Conservation (phyloP, 441 rosid species). For the Corymbia citriodora region DNA sequence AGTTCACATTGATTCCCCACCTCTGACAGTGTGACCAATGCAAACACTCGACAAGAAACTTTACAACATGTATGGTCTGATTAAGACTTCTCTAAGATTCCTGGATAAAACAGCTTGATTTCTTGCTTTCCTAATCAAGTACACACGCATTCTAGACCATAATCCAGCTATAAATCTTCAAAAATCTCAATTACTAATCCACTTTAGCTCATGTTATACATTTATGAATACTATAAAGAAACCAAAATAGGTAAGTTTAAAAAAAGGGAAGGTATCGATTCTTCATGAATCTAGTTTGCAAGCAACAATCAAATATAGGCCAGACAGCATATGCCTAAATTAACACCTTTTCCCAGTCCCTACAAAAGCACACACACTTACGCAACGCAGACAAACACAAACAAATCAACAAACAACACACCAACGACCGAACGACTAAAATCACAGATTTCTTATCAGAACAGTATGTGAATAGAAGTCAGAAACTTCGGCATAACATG, state of each 20-base stretch:
- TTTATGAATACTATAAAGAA: not conserved
- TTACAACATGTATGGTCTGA: not conserved
- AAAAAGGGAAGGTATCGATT: not conserved
- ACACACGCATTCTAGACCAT: not conserved
- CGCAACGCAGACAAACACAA: not conserved
- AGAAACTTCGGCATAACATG: not conserved
- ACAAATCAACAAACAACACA: not conserved
- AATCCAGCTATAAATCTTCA: not conserved
- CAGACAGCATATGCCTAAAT: not conserved
- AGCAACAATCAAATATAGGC: not conserved
- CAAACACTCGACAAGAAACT: not conserved
- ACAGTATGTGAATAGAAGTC: not conserved
- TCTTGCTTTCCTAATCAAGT: not conserved
- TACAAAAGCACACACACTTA: not conserved
- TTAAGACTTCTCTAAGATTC: not conserved
- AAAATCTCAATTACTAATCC: not conserved
- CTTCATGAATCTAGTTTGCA: not conserved
- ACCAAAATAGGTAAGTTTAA: not conserved
- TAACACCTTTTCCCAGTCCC: not conserved
- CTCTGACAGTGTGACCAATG: not conserved
- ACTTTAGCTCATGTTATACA: not conserved
- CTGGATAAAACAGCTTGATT: not conserved
- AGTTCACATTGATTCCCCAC: not conserved
- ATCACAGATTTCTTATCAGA: not conserved
- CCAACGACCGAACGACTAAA: no score